A percentile compares a stretch with the other conserved stretches of the same genome.
Conservation (phyloP, 306 rosid genomes). For the Casuarina glauca region DNA sequence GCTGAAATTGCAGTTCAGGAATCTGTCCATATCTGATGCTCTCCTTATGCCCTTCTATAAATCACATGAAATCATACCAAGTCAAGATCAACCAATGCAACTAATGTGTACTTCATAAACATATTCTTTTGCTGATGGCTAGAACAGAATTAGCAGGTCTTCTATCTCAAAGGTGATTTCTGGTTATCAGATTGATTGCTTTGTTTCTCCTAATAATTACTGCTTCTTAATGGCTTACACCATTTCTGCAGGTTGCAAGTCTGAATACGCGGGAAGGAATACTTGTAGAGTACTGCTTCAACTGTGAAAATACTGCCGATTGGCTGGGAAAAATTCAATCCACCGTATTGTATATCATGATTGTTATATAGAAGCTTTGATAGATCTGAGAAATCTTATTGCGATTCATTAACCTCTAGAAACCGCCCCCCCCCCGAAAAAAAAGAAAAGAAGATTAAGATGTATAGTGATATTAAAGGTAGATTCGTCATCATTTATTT, state of each 20-base stretch:
- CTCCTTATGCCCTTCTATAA: conserved; percentile 25
- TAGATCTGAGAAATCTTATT: not conserved
- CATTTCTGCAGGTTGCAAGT: not conserved
- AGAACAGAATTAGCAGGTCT: conserved; percentile 11
- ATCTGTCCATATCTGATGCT: conserved; percentile 9
- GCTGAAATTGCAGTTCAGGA: conserved; percentile 6
- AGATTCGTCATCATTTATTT: not conserved
- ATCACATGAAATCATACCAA: conserved; percentile 18
- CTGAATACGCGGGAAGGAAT: not conserved
- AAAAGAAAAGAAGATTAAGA: not conserved
- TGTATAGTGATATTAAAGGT: not conserved
- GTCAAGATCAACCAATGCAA: conserved; percentile 26
- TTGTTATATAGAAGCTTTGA: not conserved
- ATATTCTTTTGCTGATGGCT: not conserved
- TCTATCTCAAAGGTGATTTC: conserved; percentile 1
- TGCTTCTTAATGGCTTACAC: not conserved
- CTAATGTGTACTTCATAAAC: conserved; percentile 11
- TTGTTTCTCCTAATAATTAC: not conserved
- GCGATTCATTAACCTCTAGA: not conserved
- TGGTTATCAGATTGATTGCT: not conserved
- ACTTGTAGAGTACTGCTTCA: not conserved
- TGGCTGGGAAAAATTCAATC: not conserved
- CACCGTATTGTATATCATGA: not conserved
- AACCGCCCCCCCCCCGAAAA: not conserved
- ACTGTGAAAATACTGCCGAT: not conserved